A percentile compares a stretch with the other conserved stretches of the same genome.
phyloP scores from a whole-genome alignment of 1,139 yeast genomes.

The Blastobotrys malaysiensis region DNA sequence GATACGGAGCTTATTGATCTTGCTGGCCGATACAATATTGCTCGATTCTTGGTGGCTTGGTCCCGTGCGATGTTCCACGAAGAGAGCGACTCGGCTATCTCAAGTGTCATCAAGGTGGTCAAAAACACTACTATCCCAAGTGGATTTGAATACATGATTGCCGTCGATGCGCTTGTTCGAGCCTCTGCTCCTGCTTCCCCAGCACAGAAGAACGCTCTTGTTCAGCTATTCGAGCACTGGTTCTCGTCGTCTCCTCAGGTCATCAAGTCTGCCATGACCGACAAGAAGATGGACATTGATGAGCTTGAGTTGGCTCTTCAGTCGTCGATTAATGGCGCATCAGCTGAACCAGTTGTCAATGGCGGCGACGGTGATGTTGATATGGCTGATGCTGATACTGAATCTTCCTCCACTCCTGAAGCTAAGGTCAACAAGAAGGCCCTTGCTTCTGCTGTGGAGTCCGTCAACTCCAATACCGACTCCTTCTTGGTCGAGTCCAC shows the following conservation, averaged over 20 bases:
- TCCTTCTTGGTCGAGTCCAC: slow-evolving; percentile 28
- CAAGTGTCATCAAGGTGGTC: slow-evolving; percentile 23
- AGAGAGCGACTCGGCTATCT: slow-evolving; percentile 22
- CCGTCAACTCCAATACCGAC: background rate
- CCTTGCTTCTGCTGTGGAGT: background rate
- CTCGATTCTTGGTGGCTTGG: slow-evolving; percentile 29
- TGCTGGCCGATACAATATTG: slow-evolving; percentile 28
- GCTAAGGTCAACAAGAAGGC: background rate
- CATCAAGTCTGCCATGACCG: slow-evolving; percentile 41
- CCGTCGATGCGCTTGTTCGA: slow-evolving; percentile 1
- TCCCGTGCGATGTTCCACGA: slow-evolving; percentile 21
- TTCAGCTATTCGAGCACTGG: slow-evolving; percentile 18
- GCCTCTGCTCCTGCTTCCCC: slow-evolving; percentile 5
- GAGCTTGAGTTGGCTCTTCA: slow-evolving; percentile 66
- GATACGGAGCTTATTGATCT: slow-evolving; percentile 24
- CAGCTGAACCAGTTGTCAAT: background rate
- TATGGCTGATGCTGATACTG: background rate
- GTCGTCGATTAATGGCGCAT: slow-evolving; percentile 41
- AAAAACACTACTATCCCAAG: slow-evolving; percentile 15
- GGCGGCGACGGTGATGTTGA: slow-evolving; percentile 4
- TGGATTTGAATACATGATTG: slow-evolving; percentile 13
- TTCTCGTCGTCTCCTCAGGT: slow-evolving; percentile 27
- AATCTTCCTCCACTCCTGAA: background rate
- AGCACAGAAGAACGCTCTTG: slow-evolving; percentile 12
- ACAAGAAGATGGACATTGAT: slow-evolving; percentile 41